Percentiles rank a stretch among this genome's conserved stretches.
Conservation (phyloP, 495 filamentous ascomycete species). For the Amorphotheca resinae region DNA sequence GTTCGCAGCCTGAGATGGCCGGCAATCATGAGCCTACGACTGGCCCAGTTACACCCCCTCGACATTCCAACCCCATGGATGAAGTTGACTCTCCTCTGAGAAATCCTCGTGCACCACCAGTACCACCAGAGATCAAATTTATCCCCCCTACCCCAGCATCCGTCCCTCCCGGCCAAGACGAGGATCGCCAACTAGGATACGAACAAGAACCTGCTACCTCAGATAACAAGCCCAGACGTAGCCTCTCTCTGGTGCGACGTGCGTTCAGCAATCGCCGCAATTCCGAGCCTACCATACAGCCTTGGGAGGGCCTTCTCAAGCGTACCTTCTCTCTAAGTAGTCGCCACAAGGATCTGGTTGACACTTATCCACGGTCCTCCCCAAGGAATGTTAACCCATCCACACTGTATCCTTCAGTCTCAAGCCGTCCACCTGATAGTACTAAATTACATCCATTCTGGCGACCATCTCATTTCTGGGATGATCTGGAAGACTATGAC, state of each 20-base stretch:
- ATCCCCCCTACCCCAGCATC: slow-evolving; percentile 60
- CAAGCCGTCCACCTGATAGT: slow-evolving; percentile 33
- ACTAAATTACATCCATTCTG: slow-evolving; percentile 67
- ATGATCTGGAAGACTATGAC: slow-evolving; percentile 41
- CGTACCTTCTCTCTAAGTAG: slow-evolving; percentile 22
- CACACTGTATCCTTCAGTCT: slow-evolving; percentile 26
- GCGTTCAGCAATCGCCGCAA: slow-evolving; percentile 43
- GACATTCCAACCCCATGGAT: slow-evolving; percentile 30
- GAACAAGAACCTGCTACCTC: slow-evolving; percentile 18
- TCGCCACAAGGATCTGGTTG: slow-evolving; percentile 13
- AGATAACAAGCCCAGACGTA: slow-evolving; percentile 22
- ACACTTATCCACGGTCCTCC: slow-evolving; percentile 14
- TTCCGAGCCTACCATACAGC: slow-evolving; percentile 37
- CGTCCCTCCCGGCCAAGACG: slow-evolving; percentile 40
- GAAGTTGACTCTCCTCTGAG: slow-evolving; percentile 55
- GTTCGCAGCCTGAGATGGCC: slow-evolving; percentile 21
- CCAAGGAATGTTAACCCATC: slow-evolving; percentile 13
- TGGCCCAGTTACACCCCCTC: slow-evolving; percentile 33
- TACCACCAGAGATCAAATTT: slow-evolving; percentile 47
- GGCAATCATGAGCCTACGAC: slow-evolving; percentile 28
- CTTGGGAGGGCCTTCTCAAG: slow-evolving; percentile 30
- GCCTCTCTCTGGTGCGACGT: slow-evolving; percentile 43
- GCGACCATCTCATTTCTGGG: slow-evolving; percentile 61
- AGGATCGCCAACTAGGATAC: slow-evolving; percentile 36
- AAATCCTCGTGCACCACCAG: slow-evolving; percentile 61